phyloP scores from a whole-genome alignment of 495 filamentous ascomycete genomes.

The Diplogelasinospora grovesii region DNA sequence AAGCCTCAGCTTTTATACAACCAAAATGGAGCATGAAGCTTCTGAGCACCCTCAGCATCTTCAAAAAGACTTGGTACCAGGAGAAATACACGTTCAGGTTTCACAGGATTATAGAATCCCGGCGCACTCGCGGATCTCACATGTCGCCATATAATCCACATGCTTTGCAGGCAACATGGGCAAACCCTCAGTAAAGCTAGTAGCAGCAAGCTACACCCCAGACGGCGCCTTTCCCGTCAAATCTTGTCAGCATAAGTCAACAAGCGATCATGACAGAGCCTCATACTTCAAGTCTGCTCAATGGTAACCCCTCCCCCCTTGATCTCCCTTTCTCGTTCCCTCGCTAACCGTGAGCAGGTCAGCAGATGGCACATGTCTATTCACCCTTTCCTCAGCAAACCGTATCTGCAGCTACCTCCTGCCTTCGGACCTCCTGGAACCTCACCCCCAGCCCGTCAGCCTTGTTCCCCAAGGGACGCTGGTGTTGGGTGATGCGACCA shows the following conservation, averaged over 20 bases:
- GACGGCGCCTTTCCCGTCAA: slow-evolving; percentile 9
- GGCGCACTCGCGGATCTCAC: too few relatives aligned
- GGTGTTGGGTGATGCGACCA: slow-evolving; percentile 59
- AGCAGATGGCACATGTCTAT: slow-evolving; percentile 72
- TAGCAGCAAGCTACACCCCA: slow-evolving; percentile 12
- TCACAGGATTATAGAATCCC: too few relatives aligned
- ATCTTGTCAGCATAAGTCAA: too few relatives aligned
- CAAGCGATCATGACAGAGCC: not conserved
- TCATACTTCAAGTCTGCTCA: slow-evolving; percentile 31
- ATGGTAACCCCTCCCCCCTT: slow-evolving; percentile 15
- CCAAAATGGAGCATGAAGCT: too few relatives aligned
- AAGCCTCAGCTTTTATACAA: too few relatives aligned
- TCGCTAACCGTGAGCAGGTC: slow-evolving; percentile 38
- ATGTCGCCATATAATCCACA: slow-evolving; percentile 1
- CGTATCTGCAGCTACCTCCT: slow-evolving; percentile 64
- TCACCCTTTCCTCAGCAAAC: slow-evolving; percentile 68
- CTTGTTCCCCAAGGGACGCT: slow-evolving; percentile 58
- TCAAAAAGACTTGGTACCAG: too few relatives aligned
- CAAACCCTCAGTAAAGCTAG: slow-evolving; percentile 18
- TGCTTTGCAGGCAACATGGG: slow-evolving; percentile 6
- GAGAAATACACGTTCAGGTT: too few relatives aligned
- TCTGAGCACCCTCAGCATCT: too few relatives aligned
- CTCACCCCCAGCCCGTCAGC: slow-evolving; percentile 34
- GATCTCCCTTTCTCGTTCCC: not conserved
- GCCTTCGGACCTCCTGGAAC: slow-evolving; percentile 62